phyloP scores from a whole-genome alignment of 2,329 filamentous ascomycete genomes.

The Thelonectria blattea region DNA sequence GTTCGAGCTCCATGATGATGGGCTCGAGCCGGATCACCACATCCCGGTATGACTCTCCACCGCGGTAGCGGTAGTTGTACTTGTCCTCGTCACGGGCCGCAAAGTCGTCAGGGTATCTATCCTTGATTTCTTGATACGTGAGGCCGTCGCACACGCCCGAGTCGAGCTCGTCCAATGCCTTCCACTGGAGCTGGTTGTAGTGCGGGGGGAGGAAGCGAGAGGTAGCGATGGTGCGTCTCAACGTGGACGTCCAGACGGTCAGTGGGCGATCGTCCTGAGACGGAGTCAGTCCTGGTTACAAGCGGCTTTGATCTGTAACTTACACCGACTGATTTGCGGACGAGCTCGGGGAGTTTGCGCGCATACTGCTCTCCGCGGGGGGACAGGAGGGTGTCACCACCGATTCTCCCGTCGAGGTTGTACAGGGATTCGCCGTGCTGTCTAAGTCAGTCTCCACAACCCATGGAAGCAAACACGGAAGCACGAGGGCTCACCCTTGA shows the following conservation, averaged over 20 bases:
- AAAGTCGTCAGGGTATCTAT: constrained; percentile 92
- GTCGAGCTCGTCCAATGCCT: constrained; percentile 96
- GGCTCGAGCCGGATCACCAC: constrained; percentile 97
- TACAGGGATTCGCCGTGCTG: constrained; percentile 94
- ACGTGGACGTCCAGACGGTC: constrained; percentile 67
- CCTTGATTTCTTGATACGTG: constrained; percentile 94
- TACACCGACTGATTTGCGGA: constrained; percentile 86
- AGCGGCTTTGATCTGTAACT: constrained; percentile 39
- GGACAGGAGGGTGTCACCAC: constrained; percentile 88
- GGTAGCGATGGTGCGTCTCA: constrained; percentile 88
- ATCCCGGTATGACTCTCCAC: constrained; percentile 93
- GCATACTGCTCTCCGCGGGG: constrained; percentile 88
- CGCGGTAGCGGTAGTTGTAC: constrained; percentile 98
- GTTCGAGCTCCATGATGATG: constrained; percentile 99
- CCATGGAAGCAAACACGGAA: background rate
- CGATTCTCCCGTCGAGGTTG: constrained; percentile 89
- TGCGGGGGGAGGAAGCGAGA: constrained; percentile 79
- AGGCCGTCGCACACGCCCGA: constrained; percentile 95
- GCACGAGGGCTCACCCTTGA: constrained; percentile 71
- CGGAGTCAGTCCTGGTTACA: constrained; percentile 21
- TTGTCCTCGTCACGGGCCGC: constrained; percentile 96
- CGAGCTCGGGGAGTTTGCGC: constrained; percentile 79
- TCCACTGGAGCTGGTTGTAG: constrained; percentile 98
- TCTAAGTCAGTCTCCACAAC: constrained; percentile 14
- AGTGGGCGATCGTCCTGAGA: constrained; percentile 64